These are phyloP conservation scores for Hyaloperonospora brassicae DNA, from an alignment of 352 stramenopile genomes.

Conservation along the genomic window DNA sequence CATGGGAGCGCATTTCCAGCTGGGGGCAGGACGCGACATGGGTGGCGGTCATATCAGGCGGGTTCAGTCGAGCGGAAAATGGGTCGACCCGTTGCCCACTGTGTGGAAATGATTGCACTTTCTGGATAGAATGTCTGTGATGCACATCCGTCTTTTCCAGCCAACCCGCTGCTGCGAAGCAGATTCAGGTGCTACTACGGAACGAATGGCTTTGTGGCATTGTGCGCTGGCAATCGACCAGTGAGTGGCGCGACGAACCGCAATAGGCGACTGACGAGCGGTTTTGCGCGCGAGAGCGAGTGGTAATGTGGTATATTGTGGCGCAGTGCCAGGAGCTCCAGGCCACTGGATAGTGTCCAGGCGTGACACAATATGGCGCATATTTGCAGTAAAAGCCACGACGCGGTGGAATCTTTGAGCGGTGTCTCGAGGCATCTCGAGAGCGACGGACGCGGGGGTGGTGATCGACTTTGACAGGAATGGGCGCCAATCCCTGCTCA, in stretches of 20 bases:
- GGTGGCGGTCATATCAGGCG: conserved; percentile 15
- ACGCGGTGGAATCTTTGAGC: conserved; percentile 22
- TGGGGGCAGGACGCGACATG: conserved; percentile 25
- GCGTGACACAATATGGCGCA: background rate
- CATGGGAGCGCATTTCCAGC: conserved; percentile 13
- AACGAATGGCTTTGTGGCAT: background rate
- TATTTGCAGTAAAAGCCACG: conserved; percentile 13
- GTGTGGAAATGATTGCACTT: conserved; percentile 11
- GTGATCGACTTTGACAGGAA: conserved; percentile 20
- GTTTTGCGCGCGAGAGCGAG: background rate
- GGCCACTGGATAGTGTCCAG: background rate
- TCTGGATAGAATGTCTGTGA: too few relatives aligned
- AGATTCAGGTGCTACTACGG: conserved; percentile 11
- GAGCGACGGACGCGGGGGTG: conserved; percentile 11
- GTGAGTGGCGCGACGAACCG: too few relatives aligned
- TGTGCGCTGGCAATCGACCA: too few relatives aligned
- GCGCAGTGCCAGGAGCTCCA: background rate
- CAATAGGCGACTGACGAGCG: conserved; percentile 8
- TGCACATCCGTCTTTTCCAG: background rate
- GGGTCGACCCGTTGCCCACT: conserved; percentile 5
- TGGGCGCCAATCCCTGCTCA: conserved; percentile 10
- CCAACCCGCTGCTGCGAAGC: conserved; percentile 2
- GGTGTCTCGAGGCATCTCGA: conserved; percentile 22
- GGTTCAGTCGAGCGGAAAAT: conserved; percentile 9
- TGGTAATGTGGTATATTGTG: background rate